phyloP scores from a whole-genome alignment of 2,329 filamentous ascomycete genomes.

The Ophiostoma sp. region DNA sequence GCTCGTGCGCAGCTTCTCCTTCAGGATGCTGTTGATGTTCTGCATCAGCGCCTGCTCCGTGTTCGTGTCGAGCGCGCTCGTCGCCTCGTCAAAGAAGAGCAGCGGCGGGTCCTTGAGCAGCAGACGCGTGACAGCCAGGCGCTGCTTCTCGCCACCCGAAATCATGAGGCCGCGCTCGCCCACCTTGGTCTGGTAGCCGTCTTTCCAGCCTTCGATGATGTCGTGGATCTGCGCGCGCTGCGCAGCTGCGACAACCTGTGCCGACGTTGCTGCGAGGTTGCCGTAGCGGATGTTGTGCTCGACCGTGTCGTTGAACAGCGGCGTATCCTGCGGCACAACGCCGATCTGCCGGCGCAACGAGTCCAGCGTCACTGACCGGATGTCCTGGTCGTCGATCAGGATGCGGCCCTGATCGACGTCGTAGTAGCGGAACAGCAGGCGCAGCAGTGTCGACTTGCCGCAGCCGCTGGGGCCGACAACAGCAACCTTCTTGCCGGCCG shows the following conservation, averaged over 20 bases:
- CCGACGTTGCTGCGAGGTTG: constrained; percentile 62
- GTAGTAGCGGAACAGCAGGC: constrained; percentile 90
- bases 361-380: constrained; percentile 74
- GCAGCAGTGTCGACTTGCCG: constrained; percentile 88
- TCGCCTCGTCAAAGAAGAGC: constrained; percentile 34
- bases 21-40: constrained; percentile 88
- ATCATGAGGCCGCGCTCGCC: constrained; percentile 45
- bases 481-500: constrained; percentile 91
- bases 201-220: constrained; percentile 70
- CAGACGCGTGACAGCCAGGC: constrained; percentile 45
- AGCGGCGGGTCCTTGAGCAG: constrained; percentile 38
- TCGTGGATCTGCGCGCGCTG: constrained; percentile 80
- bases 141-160: constrained; percentile 53
- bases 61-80: constrained; percentile 42
- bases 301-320: constrained; percentile 94
- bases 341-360: constrained; percentile 81
- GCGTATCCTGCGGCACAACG: constrained; percentile 94
- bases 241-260: constrained; percentile 70
- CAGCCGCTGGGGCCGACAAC: constrained; percentile 93
- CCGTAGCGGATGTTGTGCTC: constrained; percentile 95
- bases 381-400: constrained; percentile 86
- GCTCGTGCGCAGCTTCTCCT: constrained; percentile 81
- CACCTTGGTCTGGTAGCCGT: constrained; percentile 87
- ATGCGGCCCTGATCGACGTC: constrained; percentile 82
- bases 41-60: constrained; percentile 84